Base-by-base conservation (phyloP, 768 basidiomycete genomes). In the Daedaleopsis sinensis region DNA sequence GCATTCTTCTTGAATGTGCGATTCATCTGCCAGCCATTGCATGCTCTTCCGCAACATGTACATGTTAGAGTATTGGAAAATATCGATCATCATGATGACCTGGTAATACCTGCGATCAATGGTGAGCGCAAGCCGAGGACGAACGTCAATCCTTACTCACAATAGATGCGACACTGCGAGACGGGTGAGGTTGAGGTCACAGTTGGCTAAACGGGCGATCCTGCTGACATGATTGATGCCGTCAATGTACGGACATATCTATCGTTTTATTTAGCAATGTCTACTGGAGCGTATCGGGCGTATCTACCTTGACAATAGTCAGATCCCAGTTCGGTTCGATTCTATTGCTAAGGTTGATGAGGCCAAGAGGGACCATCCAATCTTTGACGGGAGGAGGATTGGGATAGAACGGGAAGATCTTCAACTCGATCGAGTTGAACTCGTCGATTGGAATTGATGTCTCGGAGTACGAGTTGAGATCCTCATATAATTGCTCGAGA, bases 61-160 rank as follows among this genome's bases (percentile, higher is more conserved):
- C 88, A 96, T 94, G 73, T 98, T 98, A 16, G 94, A 94, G 73
- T 90, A 96, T 73, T 97, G 96, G 73, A 99, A 99, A 47, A 98
- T 93, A 76, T 99, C 97, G 57, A 96, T 87, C 64, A 88, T 91
- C 91, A 98, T 94, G 65, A 97, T 87, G 44, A 96, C 94, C 77
- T 97, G 94, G 72, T 98, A 98, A 70, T 94, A 97, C 47, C 94
- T 96, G 64, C 24, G 48, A 18, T 58, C 3, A 21, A 23, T 24
- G 39, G 57, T 36, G 49, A 46, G 39, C 10, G 32, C 12, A 15
- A 42, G n/a, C 32, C 19, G 55, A 58, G 13, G 48, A 32, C 47
- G 48, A 16, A 32, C 27, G 35, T 12, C 47, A 52, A 44, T 24
- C 7, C 18, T 27, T 11, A 67, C 90, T 76, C 67, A 97, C 94